phyloP scores from a whole-genome alignment of 805 yeast genomes.

The Saccharomyces jurei region DNA sequence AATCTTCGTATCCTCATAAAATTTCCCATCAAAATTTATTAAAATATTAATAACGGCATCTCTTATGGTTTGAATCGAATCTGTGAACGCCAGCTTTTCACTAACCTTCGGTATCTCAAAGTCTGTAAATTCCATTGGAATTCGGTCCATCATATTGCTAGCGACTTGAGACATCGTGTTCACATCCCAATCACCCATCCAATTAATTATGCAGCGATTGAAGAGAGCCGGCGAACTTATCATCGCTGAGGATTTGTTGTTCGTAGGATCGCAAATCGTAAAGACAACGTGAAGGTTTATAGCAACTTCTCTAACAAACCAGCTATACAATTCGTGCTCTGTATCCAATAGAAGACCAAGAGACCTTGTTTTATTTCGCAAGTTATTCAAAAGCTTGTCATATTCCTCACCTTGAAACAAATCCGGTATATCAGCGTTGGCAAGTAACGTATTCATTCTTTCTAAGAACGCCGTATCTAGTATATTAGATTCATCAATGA shows the following conservation, averaged over 20 bases:
- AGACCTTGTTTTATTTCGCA: slow-evolving; percentile 48
- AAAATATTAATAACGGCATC: slow-evolving; percentile 42
- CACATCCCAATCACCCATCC: slow-evolving; percentile 81
- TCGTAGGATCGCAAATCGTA: slow-evolving; percentile 52
- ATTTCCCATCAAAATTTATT: slow-evolving; percentile 38
- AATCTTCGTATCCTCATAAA: not conserved
- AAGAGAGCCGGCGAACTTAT: slow-evolving; percentile 80
- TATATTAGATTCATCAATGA: slow-evolving; percentile 75
- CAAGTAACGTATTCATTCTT: slow-evolving; percentile 85
- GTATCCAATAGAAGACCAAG: slow-evolving; percentile 60
- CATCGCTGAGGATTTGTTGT: slow-evolving; percentile 34
- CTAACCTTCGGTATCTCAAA: slow-evolving; percentile 31
- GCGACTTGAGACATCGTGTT: slow-evolving; percentile 46
- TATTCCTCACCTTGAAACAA: slow-evolving; percentile 71
- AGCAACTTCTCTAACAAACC: slow-evolving; percentile 67
- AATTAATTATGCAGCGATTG: slow-evolving; percentile 79
- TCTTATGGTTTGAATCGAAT: slow-evolving; percentile 23
- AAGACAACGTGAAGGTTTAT: slow-evolving; percentile 76
- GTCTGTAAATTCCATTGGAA: slow-evolving; percentile 48
- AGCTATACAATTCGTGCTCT: slow-evolving; percentile 58
- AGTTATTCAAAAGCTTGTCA: slow-evolving; percentile 41
- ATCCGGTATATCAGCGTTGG: slow-evolving; percentile 90
- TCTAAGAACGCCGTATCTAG: slow-evolving; percentile 74
- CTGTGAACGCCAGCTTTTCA: slow-evolving; percentile 7
- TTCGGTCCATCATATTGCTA: slow-evolving; percentile 29